Base-by-base conservation (phyloP, 768 basidiomycete genomes). In the Hortiboletus campestris region DNA sequence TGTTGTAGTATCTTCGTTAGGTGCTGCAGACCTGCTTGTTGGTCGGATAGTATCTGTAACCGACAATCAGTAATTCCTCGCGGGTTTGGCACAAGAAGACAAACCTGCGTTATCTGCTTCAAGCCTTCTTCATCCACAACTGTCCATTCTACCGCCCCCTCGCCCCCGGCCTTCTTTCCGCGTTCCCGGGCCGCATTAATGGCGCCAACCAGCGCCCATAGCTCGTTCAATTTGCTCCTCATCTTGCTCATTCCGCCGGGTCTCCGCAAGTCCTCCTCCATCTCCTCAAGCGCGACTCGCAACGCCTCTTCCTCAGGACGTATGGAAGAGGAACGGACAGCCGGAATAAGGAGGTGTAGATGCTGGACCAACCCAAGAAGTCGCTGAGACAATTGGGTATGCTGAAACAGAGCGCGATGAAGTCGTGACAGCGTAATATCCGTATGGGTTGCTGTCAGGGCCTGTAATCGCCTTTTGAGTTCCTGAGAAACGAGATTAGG, bases 51-150 rank as follows among this genome's bases (percentile, higher is more conserved):
- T 58, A 93, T 89, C 87, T 91, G 62, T 12, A 19, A 22, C 51
- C n/a, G 47, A 29, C 6, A 35, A 42, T 62, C 40, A 58, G 44
- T 35, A 10, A 35, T 19, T 25, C 22, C 17, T 41, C 12, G 9
- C 16, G 5, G 6, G 7, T 16, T n/a, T 20, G 12, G 47, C 17
- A 29, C 56, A 56, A 48, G 36, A 43, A 9, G 45, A 66, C 77
- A 17, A 55, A 89, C 89, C 80, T 88, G 85, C 4, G 85, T 76
- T 52, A 94, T 84, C 68, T 89, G 84, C 45, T 82, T 76, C 52
- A 94, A 72, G 1, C 91, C 91, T 2, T 91, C 89, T 64, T 91
- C 89, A 67, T 94, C 92, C 3, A 89, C 88, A n/a, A 93, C 89
- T 0, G 84, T 81, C 90, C 90, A 92, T 62, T 85, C 88, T 9